Evolutionary conservation across 2,329 filamentous ascomycete species (phyloP), one percentile per base, ranked within the genome.

Genomic region (Talaromyces sp.): DNA sequence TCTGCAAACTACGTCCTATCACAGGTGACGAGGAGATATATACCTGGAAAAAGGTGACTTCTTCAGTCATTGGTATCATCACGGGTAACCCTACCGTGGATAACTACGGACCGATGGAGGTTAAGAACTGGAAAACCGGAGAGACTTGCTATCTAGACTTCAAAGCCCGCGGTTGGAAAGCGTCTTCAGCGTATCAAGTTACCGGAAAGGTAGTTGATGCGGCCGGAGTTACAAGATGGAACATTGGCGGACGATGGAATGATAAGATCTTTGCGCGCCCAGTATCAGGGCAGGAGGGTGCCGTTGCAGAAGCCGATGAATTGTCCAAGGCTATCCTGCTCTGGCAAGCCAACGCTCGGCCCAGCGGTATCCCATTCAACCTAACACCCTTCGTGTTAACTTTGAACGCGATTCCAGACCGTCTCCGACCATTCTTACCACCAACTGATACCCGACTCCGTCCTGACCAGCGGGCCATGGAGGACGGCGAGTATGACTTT

Each of bases 1-100:
- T 98, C 81, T 81, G 98, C 66, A 91, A 86, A 73, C 83, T 99
- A 33, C 89, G 92, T 1, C 92, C 93, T 0, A 86, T 85, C 0
- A 83, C 87, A 3, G 92, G 90, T 3, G 90, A 88, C 10, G 89
- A 90, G 71, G 95, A 99, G 70, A 82, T 97, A 1, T 99, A 96
- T 79, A 97, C 94, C 0, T 99, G 95, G 95, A 98, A 97, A 80
- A 99, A 99, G 81, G 93, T 97, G 19, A 98, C 93, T 0, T 95
- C 93, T 1, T 96, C 93, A 1, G 95, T 99, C n/a, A 89, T 98
- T 66, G 95, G 95, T 66, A 99, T 99, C 77, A 97, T 99, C 72
- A 98, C 94, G 0, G 95, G 95, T 57, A 97, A 92, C 71, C 95
- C 95, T 0, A 91, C 91, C 0, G 91, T 99, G n/a, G 95, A 99